phyloP scores from a whole-genome alignment of 768 basidiomycete genomes.

The Punctularia strigosozonata region DNA sequence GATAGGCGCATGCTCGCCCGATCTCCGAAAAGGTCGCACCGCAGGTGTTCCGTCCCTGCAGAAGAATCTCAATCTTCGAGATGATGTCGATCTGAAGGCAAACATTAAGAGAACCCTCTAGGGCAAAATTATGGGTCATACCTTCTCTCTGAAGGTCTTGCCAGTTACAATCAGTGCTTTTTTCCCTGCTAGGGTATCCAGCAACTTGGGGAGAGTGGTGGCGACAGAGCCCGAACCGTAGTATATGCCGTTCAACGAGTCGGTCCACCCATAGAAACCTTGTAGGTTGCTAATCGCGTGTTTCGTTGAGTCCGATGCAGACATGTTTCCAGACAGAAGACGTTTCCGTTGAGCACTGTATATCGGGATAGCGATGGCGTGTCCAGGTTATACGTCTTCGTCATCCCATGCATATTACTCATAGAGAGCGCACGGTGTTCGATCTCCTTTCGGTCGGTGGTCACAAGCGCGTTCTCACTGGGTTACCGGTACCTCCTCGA shows the following conservation, averaged over 20 bases:
- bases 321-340: no score
- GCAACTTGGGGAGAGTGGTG: conserved; percentile 52
- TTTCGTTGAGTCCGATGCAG: no score
- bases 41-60: conserved; percentile 46
- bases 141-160: conserved; percentile 55
- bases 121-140: conserved; percentile 9
- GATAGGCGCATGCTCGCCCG: conserved; percentile 60
- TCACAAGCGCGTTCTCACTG: no score
- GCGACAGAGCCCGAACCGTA: conserved; percentile 61
- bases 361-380: no score
- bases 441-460: no score
- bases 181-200: conserved; percentile 39
- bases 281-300: no score
- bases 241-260: conserved; percentile 54
- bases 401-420: no score
- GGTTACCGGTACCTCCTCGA: no score
- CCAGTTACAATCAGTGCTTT: conserved; percentile 69
- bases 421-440: no score
- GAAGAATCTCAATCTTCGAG: conserved; percentile 37
- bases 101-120: no score
- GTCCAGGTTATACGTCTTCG: no score
- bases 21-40: conserved; percentile 64
- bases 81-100: conserved; percentile 61
- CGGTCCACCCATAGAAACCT: conserved; percentile 58
- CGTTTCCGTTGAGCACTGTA: no score